A percentile compares a stretch with the other conserved stretches of the same genome.
Conservation (phyloP, 2,329 filamentous ascomycete species). For the Diplodia sapinea region DNA sequence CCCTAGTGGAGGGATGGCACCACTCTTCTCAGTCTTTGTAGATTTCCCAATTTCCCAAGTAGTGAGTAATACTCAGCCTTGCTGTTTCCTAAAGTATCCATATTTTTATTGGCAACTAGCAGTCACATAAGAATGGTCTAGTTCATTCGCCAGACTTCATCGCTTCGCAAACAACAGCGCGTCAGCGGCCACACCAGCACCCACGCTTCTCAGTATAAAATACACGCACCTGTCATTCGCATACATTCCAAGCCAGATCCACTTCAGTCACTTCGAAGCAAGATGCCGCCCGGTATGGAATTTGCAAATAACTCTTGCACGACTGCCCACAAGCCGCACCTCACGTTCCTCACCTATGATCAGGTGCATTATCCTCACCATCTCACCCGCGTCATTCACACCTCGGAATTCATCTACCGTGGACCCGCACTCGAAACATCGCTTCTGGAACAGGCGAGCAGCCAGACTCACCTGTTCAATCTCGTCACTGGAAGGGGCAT, state of each 20-base stretch:
- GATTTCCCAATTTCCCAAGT: too few species aligned
- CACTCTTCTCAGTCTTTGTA: too few species aligned
- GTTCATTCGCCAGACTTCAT: too few species aligned
- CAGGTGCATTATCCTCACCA: not conserved
- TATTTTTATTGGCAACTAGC: too few species aligned
- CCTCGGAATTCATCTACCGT: not conserved
- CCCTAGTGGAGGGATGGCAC: too few species aligned
- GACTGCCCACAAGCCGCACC: not conserved
- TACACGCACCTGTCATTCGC: not conserved
- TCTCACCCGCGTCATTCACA: not conserved
- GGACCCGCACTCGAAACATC: not conserved
- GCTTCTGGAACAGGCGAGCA: not conserved
- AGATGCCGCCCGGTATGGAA: not conserved
- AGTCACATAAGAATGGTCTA: too few species aligned
- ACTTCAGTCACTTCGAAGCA: not conserved
- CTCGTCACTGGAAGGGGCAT: not conserved
- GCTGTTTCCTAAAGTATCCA: too few species aligned
- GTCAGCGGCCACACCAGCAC: not conserved
- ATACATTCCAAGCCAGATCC: not conserved
- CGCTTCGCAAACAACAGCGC: not conserved
- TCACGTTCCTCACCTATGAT: not conserved
- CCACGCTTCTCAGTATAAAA: not conserved
- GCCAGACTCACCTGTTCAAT: not conserved
- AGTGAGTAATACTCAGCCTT: too few species aligned
- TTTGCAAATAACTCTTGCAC: not conserved